A percentile compares a stretch with the other conserved stretches of the same genome.
These are phyloP conservation scores for Diplodia sapinea DNA, from an alignment of 2,329 filamentous ascomycete species.

Conservation along the genomic window DNA sequence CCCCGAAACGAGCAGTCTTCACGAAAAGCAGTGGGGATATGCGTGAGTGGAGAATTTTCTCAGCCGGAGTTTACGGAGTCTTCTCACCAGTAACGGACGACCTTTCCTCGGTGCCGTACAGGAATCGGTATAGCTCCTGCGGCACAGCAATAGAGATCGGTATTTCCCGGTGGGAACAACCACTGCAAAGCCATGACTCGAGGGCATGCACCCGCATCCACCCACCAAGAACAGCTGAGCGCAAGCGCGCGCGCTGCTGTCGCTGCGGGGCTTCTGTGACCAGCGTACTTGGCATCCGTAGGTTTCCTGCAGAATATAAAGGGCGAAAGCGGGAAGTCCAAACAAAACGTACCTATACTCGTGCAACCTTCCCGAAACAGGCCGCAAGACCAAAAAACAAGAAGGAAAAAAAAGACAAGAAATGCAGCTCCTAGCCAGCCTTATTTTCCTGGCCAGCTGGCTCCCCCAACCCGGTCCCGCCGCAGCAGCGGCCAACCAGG, in stretches of 20 bases:
- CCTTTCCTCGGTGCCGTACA: neutral
- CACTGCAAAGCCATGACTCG: constrained; percentile 10
- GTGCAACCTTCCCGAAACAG: neutral
- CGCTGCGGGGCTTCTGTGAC: neutral
- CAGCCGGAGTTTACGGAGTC: neutral
- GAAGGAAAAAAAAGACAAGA: neutral
- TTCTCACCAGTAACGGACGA: neutral
- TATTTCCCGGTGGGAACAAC: neutral
- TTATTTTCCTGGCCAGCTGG: neutral
- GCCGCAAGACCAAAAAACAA: no score
- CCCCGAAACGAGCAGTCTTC: neutral
- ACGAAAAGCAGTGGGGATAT: constrained; percentile 3
- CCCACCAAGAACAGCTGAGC: neutral
- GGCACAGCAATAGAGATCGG: constrained; percentile 14
- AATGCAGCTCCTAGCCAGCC: neutral
- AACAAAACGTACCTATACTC: neutral
- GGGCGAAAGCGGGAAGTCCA: neutral
- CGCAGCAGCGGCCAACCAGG: neutral
- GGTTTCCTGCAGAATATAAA: neutral
- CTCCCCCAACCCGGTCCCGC: neutral
- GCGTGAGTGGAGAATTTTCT: neutral
- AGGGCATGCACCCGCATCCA: neutral
- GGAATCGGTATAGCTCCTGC: neutral
- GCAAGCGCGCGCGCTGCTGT: neutral
- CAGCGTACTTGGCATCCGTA: neutral